Evolutionary conservation across 306 rosid species (phyloP).

Genomic region (Senna tora): DNA sequence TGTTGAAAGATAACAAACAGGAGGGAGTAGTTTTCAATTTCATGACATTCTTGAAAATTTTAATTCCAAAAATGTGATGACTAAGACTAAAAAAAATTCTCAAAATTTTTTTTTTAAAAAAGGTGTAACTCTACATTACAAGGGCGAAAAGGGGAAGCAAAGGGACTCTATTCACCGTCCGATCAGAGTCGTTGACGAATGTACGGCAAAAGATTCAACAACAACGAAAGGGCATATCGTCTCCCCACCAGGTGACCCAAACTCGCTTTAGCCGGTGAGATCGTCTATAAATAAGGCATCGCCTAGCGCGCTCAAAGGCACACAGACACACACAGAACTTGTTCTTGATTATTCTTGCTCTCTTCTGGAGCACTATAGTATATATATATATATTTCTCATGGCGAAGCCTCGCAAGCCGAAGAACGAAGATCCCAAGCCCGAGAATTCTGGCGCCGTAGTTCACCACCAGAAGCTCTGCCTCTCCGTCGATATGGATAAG

Average conservation of each 20-base stretch:
- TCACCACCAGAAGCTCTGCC: constrained; percentile 94
- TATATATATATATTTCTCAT: no score
- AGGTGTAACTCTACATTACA: no score
- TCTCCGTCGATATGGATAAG: constrained; percentile 73
- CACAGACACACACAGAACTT: background rate
- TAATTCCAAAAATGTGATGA: no score
- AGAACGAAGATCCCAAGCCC: constrained; percentile 79
- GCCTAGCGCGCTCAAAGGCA: background rate
- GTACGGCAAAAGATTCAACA: background rate
- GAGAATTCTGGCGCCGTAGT: constrained; percentile 80
- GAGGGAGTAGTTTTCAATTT: no score
- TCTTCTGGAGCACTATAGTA: background rate
- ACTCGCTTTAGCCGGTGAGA: constrained; percentile 38
- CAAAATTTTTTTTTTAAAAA: no score
- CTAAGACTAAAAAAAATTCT: no score
- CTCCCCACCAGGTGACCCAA: background rate
- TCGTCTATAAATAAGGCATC: constrained; percentile 35
- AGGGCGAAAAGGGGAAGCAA: no score
- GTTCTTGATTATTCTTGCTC: background rate
- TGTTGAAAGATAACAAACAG: no score
- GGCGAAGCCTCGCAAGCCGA: constrained; percentile 98
- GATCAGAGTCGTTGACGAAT: background rate
- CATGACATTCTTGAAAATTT: no score
- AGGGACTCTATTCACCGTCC: background rate
- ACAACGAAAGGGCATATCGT: background rate